Evolutionary conservation across 495 filamentous ascomycete species (phyloP).

Genomic region (Apodospora peruviana): DNA sequence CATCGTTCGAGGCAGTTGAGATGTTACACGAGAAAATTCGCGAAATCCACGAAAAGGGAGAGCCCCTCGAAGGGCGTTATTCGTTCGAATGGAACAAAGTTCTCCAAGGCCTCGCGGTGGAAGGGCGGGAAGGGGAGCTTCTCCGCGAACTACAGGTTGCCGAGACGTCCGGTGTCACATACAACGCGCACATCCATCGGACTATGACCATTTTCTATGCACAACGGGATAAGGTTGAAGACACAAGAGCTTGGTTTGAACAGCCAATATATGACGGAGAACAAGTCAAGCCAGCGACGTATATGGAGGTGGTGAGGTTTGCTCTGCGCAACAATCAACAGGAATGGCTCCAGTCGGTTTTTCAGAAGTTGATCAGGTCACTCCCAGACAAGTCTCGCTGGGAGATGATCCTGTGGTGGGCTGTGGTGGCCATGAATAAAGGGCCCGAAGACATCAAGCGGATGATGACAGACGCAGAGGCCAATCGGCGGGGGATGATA

Average conservation of each 20-base stretch:
- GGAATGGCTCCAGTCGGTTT: constrained; percentile 59
- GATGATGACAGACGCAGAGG: constrained; percentile 65
- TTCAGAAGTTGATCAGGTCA: constrained; percentile 49
- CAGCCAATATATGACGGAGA: constrained; percentile 42
- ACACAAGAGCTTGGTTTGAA: constrained; percentile 60
- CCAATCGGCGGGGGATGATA: no score
- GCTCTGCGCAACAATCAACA: constrained; percentile 48
- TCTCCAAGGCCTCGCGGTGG: constrained; percentile 60
- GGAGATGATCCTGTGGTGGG: constrained; percentile 71
- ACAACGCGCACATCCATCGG: constrained; percentile 34
- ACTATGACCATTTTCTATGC: constrained; percentile 51
- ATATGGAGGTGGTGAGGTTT: constrained; percentile 48
- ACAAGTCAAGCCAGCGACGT: constrained; percentile 37
- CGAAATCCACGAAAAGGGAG: constrained; percentile 7
- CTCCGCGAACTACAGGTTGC: constrained; percentile 32
- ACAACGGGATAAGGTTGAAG: constrained; percentile 39
- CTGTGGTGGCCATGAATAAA: constrained; percentile 59
- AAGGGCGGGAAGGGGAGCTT: constrained; percentile 54
- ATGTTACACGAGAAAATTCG: constrained; percentile 39
- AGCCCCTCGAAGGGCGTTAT: constrained; percentile 23
- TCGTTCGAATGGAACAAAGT: constrained; percentile 53
- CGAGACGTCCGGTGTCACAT: constrained; percentile 24
- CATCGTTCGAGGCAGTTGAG: constrained; percentile 52
- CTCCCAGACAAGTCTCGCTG: constrained; percentile 48
- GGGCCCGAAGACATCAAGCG: constrained; percentile 63